Base-by-base conservation (phyloP, 495 filamentous ascomycete species). In the Penicillium ochrochloron region DNA sequence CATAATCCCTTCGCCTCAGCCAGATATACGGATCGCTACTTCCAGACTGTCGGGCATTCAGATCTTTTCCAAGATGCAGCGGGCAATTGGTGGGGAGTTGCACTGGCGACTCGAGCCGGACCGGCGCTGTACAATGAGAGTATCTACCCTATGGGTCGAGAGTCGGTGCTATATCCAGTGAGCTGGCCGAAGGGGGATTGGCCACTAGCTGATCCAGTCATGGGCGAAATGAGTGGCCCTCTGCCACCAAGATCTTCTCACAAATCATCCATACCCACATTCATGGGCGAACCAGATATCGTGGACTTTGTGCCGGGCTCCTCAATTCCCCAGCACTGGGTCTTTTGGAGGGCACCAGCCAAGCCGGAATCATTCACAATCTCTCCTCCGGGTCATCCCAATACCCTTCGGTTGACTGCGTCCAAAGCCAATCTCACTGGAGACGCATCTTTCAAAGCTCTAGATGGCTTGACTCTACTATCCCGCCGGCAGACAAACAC, bases 71-170 rank as follows among this genome's bases (percentile, higher is more conserved):
- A 84, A 64, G 85, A 86, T 67, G 46, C 46, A 1, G 19, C 65
- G 10, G 81, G 79, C 0, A 78, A 82, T 42, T 87, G 84, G 84
- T 87, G 83, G 83, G 82, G 74, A 0, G 67, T 79, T 34, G 76
- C 72, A 3, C 71, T 87, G 5, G 75, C 83, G 5, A 85, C 82
- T 3, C 74, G 86, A 57, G 69, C 62, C 1, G 70, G 65, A n/a
- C 65, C 67, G 0, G 60, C n/a, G 12, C 65, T 65, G 60, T 56
- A 79, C 23, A 56, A 56, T 29, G 53, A 56, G 25, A 77, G 79
- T 46, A 29, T 56, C 17, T 87, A 83, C 69, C 84, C 85, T 11
- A 86, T 88, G 84, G 85, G 83, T 25, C 72, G 86, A 0, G 86
- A 88, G 69, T 86, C 83, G 1, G 73, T 85, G 29, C 73, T 89